Percentiles rank a stretch among this genome's conserved stretches.
Conservation (phyloP, 352 stramenopile species). For the Phytopythium vexans region DNA sequence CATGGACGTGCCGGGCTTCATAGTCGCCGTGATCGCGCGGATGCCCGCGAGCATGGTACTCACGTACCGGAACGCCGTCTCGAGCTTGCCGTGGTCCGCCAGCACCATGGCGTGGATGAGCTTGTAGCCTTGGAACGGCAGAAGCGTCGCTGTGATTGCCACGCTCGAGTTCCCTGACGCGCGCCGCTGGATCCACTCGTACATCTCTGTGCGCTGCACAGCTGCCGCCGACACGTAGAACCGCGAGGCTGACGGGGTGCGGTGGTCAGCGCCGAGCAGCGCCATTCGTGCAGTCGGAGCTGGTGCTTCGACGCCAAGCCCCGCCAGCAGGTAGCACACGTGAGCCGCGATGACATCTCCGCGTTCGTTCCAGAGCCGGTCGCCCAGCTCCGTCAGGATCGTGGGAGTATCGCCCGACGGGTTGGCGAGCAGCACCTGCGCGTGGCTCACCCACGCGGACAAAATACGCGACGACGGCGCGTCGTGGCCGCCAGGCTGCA, state of each 20-base stretch:
- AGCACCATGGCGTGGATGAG: slow-evolving; percentile 87
- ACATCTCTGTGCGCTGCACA: slow-evolving; percentile 84
- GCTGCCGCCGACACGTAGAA: slow-evolving; percentile 79
- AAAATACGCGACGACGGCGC: slow-evolving; percentile 50
- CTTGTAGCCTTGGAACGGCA: slow-evolving; percentile 89
- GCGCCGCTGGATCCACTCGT: slow-evolving; percentile 79
- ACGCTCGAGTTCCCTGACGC: slow-evolving; percentile 28
- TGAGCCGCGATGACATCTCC: slow-evolving; percentile 69
- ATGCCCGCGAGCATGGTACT: slow-evolving; percentile 82
- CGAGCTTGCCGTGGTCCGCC: slow-evolving; percentile 78
- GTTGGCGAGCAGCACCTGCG: slow-evolving; percentile 80
- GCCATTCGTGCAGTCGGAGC: slow-evolving; percentile 75
- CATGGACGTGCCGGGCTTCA: slow-evolving; percentile 81
- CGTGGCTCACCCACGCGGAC: slow-evolving; percentile 72
- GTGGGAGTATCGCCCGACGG: slow-evolving; percentile 78
- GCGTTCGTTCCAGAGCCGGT: slow-evolving; percentile 73
- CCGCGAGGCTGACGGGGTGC: slow-evolving; percentile 60
- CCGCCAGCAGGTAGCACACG: slow-evolving; percentile 77
- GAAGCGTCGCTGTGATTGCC: slow-evolving; percentile 38
- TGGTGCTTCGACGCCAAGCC: slow-evolving; percentile 68
- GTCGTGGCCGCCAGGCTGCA: slow-evolving; percentile 29
- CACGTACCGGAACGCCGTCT: slow-evolving; percentile 86
- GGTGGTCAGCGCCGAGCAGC: slow-evolving; percentile 76
- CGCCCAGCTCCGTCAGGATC: slow-evolving; percentile 80
- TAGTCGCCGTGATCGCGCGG: slow-evolving; percentile 64